A percentile compares a stretch with the other conserved stretches of the same genome.
phyloP scores from a whole-genome alignment of 2,329 filamentous ascomycete genomes.

The Colletotrichum theobromicola region DNA sequence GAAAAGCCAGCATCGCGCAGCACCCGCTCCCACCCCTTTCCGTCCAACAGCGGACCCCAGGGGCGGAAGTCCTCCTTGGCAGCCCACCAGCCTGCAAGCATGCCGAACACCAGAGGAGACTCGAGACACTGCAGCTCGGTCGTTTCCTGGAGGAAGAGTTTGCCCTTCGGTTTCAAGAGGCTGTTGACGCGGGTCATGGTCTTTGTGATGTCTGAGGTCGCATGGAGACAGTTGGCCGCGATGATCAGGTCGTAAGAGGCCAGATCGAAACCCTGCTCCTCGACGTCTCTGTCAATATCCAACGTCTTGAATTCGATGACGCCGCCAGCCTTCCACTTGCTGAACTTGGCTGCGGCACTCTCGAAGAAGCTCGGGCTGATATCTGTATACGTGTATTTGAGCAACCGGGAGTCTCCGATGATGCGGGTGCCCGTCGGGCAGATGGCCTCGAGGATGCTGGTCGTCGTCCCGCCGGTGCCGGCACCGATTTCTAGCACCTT shows the following conservation, averaged over 20 bases:
- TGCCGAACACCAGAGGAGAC: background rate
- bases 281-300: constrained; percentile 28
- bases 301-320: constrained; percentile 24
- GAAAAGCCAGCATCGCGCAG: background rate
- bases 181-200: constrained; percentile 27
- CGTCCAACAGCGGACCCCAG: background rate
- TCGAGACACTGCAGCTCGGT: background rate
- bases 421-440: background rate
- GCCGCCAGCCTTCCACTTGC: background rate
- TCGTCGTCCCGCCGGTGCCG: background rate
- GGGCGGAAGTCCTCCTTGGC: constrained; percentile 3
- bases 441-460: background rate
- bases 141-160: constrained; percentile 22
- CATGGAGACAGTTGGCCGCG: constrained; percentile 35
- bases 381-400: constrained; percentile 34
- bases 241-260: constrained; percentile 42
- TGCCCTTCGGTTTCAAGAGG: constrained; percentile 35
- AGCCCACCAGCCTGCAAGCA: background rate
- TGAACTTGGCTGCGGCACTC: constrained; percentile 11
- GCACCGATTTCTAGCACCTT: background rate
- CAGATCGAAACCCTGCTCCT: constrained; percentile 34
- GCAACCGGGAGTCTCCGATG: background rate
- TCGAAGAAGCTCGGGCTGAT: constrained; percentile 26
- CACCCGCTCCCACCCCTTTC: background rate
- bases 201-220: constrained; percentile 26